A percentile compares a stretch with the other conserved stretches of the same genome.
These are phyloP conservation scores for Daphne laureola DNA, from an alignment of 441 rosid genomes.

Conservation along the genomic window DNA sequence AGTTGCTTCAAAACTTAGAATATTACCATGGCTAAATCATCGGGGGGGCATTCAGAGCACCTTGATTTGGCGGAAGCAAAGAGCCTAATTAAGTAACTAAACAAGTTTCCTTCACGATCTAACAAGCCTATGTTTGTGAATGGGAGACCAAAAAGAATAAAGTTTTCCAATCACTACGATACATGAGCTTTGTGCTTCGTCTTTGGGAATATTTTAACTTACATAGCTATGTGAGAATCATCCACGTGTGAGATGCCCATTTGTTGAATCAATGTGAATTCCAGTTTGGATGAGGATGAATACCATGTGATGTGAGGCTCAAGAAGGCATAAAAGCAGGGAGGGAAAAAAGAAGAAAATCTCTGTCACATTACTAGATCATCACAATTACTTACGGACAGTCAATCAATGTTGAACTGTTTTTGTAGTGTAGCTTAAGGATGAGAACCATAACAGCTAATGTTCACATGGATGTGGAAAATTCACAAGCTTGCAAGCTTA, in stretches of 20 bases:
- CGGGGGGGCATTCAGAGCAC: not conserved
- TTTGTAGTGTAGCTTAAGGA: slow-evolving; percentile 24
- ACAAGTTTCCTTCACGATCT: slow-evolving; percentile 16
- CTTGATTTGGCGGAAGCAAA: slow-evolving; percentile 10
- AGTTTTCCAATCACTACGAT: slow-evolving; percentile 17
- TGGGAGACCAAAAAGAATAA: slow-evolving; percentile 39
- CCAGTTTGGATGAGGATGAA: slow-evolving; percentile 13
- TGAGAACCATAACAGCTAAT: slow-evolving; percentile 40
- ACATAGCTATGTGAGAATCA: slow-evolving; percentile 4
- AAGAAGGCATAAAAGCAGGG: slow-evolving; percentile 5
- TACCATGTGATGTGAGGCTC: slow-evolving; percentile 29
- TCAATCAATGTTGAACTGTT: slow-evolving; percentile 15
- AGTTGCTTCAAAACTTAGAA: too few species aligned
- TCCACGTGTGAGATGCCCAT: slow-evolving; percentile 23
- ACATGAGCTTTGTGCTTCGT: slow-evolving; percentile 12
- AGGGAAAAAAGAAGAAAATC: slow-evolving; percentile 2
- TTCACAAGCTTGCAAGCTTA: not conserved
- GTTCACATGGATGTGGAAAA: slow-evolving; percentile 37
- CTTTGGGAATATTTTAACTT: slow-evolving; percentile 9
- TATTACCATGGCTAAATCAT: too few species aligned
- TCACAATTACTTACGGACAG: slow-evolving; percentile 23
- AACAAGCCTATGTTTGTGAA: slow-evolving; percentile 27
- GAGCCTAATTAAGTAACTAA: slow-evolving; percentile 18
- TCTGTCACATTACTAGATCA: slow-evolving; percentile 11
- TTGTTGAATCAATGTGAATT: slow-evolving; percentile 13